Evolutionary conservation across 257 asterid genomes (phyloP), one percentile per base, ranked within the genome.

Genomic region (Nicotiana otophora): DNA sequence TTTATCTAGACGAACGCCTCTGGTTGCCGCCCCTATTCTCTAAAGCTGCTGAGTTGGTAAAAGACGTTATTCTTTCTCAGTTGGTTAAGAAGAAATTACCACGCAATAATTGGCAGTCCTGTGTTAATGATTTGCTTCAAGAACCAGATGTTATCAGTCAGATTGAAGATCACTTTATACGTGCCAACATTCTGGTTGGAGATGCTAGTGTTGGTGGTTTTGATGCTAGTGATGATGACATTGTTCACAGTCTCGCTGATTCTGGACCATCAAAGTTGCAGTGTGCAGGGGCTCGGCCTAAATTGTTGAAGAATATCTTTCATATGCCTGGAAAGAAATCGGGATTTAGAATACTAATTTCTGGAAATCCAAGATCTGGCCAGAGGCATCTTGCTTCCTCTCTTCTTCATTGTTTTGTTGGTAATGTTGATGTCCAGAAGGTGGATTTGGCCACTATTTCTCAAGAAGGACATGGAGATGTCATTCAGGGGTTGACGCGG

Each of bases 381-480:
- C 98, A 94, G 91, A 86, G 95, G 87, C 98, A 94, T 92, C 94
- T 96, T 83, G 97, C 97, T 53, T 94, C 97, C 42, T 92, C 97
- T 90, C 94, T 96, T 87, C 96, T 96, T 79, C 95, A 96, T 85
- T 92, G 92, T 91, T 96, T 92, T 89, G 89, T 91, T 53, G 99
- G 98, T 78, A 91, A 88, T 87, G 86, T 91, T 82, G 97, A 94
- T 84, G 85, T 90, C 74, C 94, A 92, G 89, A 96, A 94, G 89
- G 89, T 96, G 88, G 98, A 96, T 86, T 84, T 92, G 91, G 98
- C 99, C 82, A 88, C 98, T 72, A 88, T 93, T 79, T 93, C 93
- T 69, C 97, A 91, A 84, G 98, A 94, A 91, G 99, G 98, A 64
- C 97, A 84, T 80, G 99, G 99, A 77, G 99, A 96, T 90, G 87